Base-by-base conservation (phyloP, 345 rosid genomes). In the Anastatica hierochuntica region DNA sequence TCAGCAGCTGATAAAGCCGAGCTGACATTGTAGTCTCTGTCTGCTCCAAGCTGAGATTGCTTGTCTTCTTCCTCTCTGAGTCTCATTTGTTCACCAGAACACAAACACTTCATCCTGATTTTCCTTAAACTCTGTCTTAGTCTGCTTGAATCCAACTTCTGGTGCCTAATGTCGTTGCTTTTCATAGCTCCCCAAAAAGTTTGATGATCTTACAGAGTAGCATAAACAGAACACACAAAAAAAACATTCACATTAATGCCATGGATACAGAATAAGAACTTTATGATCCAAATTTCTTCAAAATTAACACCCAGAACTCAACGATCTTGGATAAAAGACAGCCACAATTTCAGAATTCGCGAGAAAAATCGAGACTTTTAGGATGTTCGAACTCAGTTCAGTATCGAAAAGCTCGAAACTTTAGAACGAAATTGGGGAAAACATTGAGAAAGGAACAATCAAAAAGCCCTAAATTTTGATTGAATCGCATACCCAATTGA, bases 81-180 rank as follows among this genome's bases (percentile, higher is more conserved):
- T 58, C 53, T 54, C 53, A 68, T 63, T 57, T 73, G 81, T 60
- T 81, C 77, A 48, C 79, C 81, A 4, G 83, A 72, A 56, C 77
- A 70, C 47, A 81, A 67, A 62, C 84, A 81, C 58, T 73, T 76
- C 81, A 79, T 70, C 43, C 69, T 60, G 41, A 77, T 58, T 64
- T 77, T 79, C 61, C 60, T 59, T 6, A 77, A 66, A 46, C 69
- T 62, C 30, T 24, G 50, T 66, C 69, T 45, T 46, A 64, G 1
- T 53, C 46, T 58, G 21, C 53, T 66, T 51, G 59, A 52, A 36
- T 62, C 74, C 58, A 14, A 58, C 72, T 53, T 63, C 50, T 43
- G 60, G 3, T 29, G 33, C 67, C 73, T 80, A 42, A 42, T 55
- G 61, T 54, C 72, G 16, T 59, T 67, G 15, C 39, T 60, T 77